Conservation (phyloP, 129 eudicot species). For the Escallonia herrerae region DNA sequence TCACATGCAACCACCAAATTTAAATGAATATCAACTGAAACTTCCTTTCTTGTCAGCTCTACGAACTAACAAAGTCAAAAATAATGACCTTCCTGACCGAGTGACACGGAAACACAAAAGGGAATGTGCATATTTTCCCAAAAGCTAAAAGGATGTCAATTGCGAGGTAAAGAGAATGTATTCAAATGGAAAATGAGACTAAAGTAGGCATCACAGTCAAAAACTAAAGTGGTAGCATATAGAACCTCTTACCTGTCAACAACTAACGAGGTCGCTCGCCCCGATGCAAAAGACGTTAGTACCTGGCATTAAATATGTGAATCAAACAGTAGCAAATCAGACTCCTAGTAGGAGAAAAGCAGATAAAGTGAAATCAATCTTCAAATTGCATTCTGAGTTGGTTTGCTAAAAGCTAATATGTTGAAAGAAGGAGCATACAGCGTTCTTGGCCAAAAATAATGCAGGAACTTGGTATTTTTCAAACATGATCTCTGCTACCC, state of each 20-base stretch:
- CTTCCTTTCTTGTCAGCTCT: no score
- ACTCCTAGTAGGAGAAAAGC: conserved; percentile 2
- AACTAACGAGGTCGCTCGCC: conserved; percentile 92
- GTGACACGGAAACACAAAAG: no score
- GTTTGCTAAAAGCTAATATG: conserved; percentile 7
- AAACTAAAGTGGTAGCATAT: background rate
- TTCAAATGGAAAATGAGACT: no score
- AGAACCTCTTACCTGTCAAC: conserved; percentile 70
- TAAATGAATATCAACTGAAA: no score
- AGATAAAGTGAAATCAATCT: background rate
- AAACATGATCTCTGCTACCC: conserved; percentile 96
- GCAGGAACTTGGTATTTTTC: conserved; percentile 98
- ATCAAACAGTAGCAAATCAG: conserved; percentile 9
- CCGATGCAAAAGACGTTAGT: conserved; percentile 98
- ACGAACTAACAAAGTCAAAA: no score
- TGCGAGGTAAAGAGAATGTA: no score
- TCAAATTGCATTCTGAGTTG: conserved; percentile 4
- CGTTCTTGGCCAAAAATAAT: conserved; percentile 89
- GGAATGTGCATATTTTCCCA: no score
- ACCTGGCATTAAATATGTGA: conserved; percentile 41
- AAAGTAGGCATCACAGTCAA: no score
- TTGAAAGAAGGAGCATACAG: conserved; percentile 49
- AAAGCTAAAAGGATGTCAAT: no score
- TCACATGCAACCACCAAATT: no score
- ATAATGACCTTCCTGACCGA: no score